A percentile compares a stretch with the other conserved stretches of the same genome.
These are phyloP conservation scores for Ulmus americana DNA, from an alignment of 331 rosid genomes.

Conservation along the genomic window DNA sequence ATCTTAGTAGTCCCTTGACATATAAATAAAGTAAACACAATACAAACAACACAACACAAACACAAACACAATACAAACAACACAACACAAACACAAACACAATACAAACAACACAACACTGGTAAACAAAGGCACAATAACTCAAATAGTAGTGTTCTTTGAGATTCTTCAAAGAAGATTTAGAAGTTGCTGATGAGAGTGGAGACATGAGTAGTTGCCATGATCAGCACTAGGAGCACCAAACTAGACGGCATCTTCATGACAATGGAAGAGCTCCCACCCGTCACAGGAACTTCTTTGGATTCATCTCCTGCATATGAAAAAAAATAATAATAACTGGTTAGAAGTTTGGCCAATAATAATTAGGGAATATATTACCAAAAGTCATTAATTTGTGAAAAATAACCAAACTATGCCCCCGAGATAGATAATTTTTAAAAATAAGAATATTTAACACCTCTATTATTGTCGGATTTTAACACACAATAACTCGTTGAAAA, in stretches of 20 bases:
- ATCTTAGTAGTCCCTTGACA: not conserved
- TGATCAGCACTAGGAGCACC: not conserved
- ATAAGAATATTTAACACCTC: too few relatives aligned
- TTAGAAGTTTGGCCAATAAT: too few relatives aligned
- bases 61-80: not conserved
- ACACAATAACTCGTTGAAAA: too few relatives aligned
- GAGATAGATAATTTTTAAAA: too few relatives aligned
- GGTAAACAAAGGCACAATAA: not conserved
- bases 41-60: not conserved
- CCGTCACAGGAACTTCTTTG: not conserved
- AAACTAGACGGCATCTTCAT: constrained; percentile 1
- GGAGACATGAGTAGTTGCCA: not conserved
- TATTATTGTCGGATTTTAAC: too few relatives aligned
- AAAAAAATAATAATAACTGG: too few relatives aligned
- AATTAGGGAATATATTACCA: too few relatives aligned
- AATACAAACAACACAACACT: not conserved
- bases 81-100: not conserved
- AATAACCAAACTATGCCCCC: too few relatives aligned
- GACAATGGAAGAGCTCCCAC: not conserved
- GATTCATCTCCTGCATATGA: too few relatives aligned
- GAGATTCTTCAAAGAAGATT: not conserved
- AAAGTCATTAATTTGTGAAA: too few relatives aligned
- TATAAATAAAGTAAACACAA: not conserved
- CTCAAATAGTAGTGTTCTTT: not conserved
- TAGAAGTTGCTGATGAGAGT: constrained; percentile 9